Base-by-base conservation (phyloP, 148 eudicot genomes). In the Heliamphora exappendiculata region DNA sequence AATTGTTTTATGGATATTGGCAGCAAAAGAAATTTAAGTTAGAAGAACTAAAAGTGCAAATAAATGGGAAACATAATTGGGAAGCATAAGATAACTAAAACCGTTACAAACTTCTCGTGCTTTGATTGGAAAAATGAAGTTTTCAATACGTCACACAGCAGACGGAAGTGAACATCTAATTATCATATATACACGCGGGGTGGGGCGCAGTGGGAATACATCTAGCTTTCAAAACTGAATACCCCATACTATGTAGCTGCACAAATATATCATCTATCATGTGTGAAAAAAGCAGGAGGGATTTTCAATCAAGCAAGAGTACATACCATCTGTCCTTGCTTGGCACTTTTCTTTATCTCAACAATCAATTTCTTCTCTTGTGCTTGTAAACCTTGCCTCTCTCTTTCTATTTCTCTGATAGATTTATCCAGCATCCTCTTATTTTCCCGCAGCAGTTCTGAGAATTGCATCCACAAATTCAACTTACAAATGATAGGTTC, bases 241-340 rank as follows among this genome's bases (percentile, higher is more conserved):
- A 31, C 29, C 66, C 66, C 1, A 19, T 28, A 28, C 9, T n/a
- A 57, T 57, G 29, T 57, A 57, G 3, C 2, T 24, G 22, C 24
- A 57, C 28, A 57, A 57, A 24, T 22, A 24, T 57, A 57, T 16
- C 14, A 8, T 57, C 7, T 57, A 26, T 57, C 0, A 22, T 13
- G 5, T n/a, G 24, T 53, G 20, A 28, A 60, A 28, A 19, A 9
- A 19, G 37, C 29, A 60, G 20, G 66, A 28, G 33, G 33, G 24
- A 53, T 17, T 17, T 26, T 58, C 16, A 60, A 60, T 31, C 37
- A 10, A 31, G 47, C 3, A 64, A 45, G 9, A 50, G 67, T 63
- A 70, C 87, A 67, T 84, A 95, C 98, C 98, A 95, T 95, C 85
- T 95, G 98, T 39, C 98, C 98, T 87, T 95, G 98, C 87, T 95